phyloP scores from a whole-genome alignment of 1,284 basidiomycete genomes.

The Microbotryum scabiosae region DNA sequence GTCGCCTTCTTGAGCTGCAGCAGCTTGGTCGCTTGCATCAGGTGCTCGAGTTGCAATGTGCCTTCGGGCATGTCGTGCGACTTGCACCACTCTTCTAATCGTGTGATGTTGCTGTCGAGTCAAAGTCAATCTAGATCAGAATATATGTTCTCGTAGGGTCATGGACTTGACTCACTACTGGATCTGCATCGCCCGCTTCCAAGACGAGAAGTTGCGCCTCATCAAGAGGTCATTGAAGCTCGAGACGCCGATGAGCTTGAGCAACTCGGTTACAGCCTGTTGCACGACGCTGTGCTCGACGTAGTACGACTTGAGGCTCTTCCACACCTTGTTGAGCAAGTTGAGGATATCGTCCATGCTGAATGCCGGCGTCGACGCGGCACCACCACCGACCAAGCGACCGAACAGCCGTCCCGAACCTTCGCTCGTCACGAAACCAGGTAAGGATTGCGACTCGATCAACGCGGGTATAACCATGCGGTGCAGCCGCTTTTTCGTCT shows the following conservation, averaged over 20 bases:
- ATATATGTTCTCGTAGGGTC: no score
- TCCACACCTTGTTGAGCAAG: slow-evolving; percentile 95
- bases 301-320: slow-evolving; percentile 96
- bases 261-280: slow-evolving; percentile 90
- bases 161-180: slow-evolving; percentile 54
- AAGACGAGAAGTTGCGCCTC: slow-evolving; percentile 98
- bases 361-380: slow-evolving; percentile 65
- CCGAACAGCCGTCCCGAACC: slow-evolving; percentile 81
- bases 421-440: slow-evolving; percentile 94
- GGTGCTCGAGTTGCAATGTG: slow-evolving; percentile 90
- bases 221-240: slow-evolving; percentile 98
- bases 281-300: slow-evolving; percentile 97
- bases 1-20: slow-evolving; percentile 93
- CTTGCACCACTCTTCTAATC: slow-evolving; percentile 74
- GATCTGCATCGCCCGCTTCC: slow-evolving; percentile 99
- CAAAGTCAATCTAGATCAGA: background rate
- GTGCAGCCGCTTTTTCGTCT: slow-evolving; percentile 89
- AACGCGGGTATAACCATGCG: slow-evolving; percentile 99
- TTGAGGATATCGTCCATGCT: slow-evolving; percentile 99
- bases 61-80: slow-evolving; percentile 91
- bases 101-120: slow-evolving; percentile 59
- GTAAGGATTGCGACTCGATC: slow-evolving; percentile 94
- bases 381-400: slow-evolving; percentile 72
- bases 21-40: slow-evolving; percentile 99
- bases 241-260: slow-evolving; percentile 93